These are phyloP conservation scores for Neoboletus subvelutipes DNA, from an alignment of 768 basidiomycete species.

Conservation along the genomic window DNA sequence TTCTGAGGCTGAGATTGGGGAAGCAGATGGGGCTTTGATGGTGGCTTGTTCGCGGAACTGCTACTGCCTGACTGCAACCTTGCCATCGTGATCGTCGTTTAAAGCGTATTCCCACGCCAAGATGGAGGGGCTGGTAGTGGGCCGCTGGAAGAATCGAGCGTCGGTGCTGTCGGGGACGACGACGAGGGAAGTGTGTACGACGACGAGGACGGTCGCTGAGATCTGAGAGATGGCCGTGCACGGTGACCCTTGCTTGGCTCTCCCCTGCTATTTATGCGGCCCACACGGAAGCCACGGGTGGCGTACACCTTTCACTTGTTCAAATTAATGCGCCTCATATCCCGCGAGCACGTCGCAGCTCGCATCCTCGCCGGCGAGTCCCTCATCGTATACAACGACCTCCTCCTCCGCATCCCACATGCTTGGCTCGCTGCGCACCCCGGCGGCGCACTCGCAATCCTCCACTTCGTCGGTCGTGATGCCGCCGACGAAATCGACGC, in stretches of 20 bases:
- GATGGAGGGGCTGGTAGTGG: neutral
- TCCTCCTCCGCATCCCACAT: slow-evolving; percentile 63
- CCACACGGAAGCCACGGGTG: slow-evolving; percentile 1
- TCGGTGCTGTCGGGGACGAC: slow-evolving; percentile 11
- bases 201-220: slow-evolving; percentile 4
- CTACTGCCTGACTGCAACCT: slow-evolving; percentile 6
- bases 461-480: slow-evolving; percentile 95
- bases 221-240: slow-evolving; percentile 4
- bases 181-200: slow-evolving; percentile 2
- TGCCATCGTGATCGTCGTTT: slow-evolving; percentile 20
- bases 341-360: slow-evolving; percentile 58
- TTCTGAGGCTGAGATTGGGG: slow-evolving; percentile 19
- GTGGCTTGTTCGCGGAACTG: slow-evolving; percentile 28
- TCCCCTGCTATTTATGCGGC: slow-evolving; percentile 27
- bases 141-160: neutral
- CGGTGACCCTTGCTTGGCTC: neutral
- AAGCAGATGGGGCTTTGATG: slow-evolving; percentile 20
- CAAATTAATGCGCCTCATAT: slow-evolving; percentile 33
- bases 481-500: slow-evolving; percentile 94
- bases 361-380: slow-evolving; percentile 74
- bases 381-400: slow-evolving; percentile 70
- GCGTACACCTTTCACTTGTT: neutral
- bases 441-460: slow-evolving; percentile 82
- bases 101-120: slow-evolving; percentile 26
- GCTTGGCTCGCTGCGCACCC: slow-evolving; percentile 87